Evolutionary conservation across 2,329 filamentous ascomycete genomes (phyloP).

Genomic region (Diplocarpon rosae): DNA sequence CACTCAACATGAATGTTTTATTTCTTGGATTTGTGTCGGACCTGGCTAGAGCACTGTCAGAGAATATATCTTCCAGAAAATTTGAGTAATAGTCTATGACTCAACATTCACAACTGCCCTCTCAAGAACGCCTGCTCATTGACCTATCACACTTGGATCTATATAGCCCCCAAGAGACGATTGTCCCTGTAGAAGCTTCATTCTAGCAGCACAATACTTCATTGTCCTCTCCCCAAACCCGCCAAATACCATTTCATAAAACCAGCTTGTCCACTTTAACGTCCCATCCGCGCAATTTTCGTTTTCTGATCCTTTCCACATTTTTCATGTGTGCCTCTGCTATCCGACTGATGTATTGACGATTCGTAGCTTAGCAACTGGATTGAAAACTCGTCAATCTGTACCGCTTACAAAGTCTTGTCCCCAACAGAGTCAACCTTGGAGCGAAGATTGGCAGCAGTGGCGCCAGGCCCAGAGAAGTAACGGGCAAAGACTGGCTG

Average conservation of each 20-base stretch:
- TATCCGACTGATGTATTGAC: slow-evolving; percentile 1
- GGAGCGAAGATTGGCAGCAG: slow-evolving; percentile 77
- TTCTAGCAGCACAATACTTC: too few relatives aligned
- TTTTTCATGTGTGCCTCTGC: neutral
- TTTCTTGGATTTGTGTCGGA: too few relatives aligned
- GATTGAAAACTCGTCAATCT: slow-evolving; percentile 2
- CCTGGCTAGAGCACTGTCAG: too few relatives aligned
- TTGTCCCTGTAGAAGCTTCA: too few relatives aligned
- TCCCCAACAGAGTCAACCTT: slow-evolving; percentile 66
- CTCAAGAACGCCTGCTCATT: too few relatives aligned
- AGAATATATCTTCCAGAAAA: too few relatives aligned
- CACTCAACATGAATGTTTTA: too few relatives aligned
- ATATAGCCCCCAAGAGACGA: too few relatives aligned
- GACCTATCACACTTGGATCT: too few relatives aligned
- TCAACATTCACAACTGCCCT: too few relatives aligned
- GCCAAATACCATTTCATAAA: neutral
- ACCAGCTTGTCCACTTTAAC: slow-evolving; percentile 1
- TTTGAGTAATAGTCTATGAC: too few relatives aligned
- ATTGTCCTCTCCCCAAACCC: too few relatives aligned
- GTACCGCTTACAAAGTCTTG: slow-evolving; percentile 49
- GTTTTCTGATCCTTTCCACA: neutral
- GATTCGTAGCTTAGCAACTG: neutral
- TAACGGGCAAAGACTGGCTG: slow-evolving; percentile 86
- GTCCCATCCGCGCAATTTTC: slow-evolving; percentile 1
- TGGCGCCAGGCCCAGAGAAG: slow-evolving; percentile 60